Conservation (phyloP, 441 rosid genomes). For the Gossypium schwendimanii region DNA sequence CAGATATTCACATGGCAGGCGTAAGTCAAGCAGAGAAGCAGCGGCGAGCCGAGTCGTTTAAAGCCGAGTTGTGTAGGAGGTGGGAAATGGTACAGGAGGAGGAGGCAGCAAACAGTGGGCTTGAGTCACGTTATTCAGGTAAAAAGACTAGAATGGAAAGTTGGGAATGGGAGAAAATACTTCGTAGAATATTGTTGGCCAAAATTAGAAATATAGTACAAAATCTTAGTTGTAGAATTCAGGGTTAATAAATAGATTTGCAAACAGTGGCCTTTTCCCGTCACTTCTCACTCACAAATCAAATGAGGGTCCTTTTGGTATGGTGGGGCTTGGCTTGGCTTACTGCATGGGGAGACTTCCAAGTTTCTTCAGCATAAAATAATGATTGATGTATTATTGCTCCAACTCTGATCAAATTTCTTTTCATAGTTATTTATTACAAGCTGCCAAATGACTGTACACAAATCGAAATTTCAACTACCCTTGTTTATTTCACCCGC, state of each 20-base stretch:
- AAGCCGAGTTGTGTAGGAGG: constrained; percentile 37
- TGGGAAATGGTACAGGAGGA: constrained; percentile 41
- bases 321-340: no score
- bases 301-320: no score
- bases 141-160: not conserved
- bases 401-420: no score
- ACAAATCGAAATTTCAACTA: not conserved
- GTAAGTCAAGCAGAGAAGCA: constrained; percentile 29
- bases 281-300: no score
- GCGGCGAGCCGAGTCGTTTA: constrained; percentile 31
- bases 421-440: not conserved
- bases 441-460: not conserved
- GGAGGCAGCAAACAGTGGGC: constrained; percentile 11
- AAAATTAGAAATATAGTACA: not conserved
- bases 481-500: no score
- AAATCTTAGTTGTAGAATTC: not conserved
- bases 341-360: no score
- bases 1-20: constrained; percentile 36
- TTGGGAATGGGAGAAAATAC: no score
- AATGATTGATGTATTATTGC: no score
- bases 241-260: not conserved
- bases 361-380: no score
- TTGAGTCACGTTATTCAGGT: constrained; percentile 38
- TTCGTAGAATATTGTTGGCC: no score
- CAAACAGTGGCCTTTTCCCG: no score